phyloP scores from a whole-genome alignment of 2,329 filamentous ascomycete species.

The Ophioceras dolichostomum region DNA sequence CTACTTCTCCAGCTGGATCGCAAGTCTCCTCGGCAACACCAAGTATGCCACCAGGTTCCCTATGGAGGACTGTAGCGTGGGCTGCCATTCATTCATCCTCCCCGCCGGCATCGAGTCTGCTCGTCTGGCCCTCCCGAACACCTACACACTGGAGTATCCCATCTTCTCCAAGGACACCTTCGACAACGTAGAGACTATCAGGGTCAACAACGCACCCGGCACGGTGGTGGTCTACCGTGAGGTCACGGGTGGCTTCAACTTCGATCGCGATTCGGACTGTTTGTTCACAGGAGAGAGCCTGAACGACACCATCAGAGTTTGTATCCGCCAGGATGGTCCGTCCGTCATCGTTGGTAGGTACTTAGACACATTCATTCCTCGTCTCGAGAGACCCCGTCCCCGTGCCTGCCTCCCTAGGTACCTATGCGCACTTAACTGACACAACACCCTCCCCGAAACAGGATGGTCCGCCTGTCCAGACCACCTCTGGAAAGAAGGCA shows the following conservation, averaged over 20 bases:
- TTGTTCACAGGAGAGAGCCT: conserved; percentile 6
- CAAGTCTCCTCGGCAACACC: conserved; percentile 8
- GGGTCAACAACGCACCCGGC: conserved; percentile 7
- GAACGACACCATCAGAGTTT: conserved; percentile 10
- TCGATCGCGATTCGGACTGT: conserved; percentile 7
- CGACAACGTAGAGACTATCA: conserved; percentile 6
- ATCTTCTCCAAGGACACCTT: conserved; percentile 7
- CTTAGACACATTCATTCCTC: too few species aligned
- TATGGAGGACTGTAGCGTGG: conserved; percentile 5
- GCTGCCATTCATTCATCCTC: conserved; percentile 8
- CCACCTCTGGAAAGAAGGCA: too few species aligned
- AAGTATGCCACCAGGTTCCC: conserved; percentile 8
- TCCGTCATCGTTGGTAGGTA: conserved; percentile 9
- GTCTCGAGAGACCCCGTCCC: too few species aligned
- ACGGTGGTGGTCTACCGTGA: conserved; percentile 7
- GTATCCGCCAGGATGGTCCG: conserved; percentile 7
- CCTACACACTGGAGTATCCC: conserved; percentile 9
- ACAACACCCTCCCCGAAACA: too few species aligned
- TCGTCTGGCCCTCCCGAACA: conserved; percentile 5
- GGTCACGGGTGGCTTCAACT: conserved; percentile 1
- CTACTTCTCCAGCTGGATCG: conserved; percentile 8
- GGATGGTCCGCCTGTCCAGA: too few species aligned
- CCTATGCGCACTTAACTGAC: too few species aligned
- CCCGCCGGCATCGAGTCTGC: conserved; percentile 9
- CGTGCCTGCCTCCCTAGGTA: too few species aligned